These are phyloP conservation scores for Nitzschia palea DNA, from an alignment of 108 stramenopile genomes.

Conservation along the genomic window DNA sequence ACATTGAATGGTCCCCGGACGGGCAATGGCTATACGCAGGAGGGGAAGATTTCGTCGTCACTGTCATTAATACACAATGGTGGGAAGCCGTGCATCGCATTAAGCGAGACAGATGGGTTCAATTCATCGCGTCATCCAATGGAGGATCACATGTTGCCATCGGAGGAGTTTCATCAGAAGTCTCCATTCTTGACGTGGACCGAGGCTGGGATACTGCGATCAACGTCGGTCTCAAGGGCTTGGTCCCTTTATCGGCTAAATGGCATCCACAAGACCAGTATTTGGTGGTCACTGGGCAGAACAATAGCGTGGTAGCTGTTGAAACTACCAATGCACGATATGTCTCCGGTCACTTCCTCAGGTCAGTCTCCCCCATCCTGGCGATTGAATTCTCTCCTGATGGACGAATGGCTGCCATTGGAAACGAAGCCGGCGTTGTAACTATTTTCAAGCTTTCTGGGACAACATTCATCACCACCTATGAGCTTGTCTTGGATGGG, in stretches of 20 bases:
- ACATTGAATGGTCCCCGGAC: slow-evolving; percentile 66
- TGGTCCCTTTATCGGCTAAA: slow-evolving; percentile 57
- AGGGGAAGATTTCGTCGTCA: slow-evolving; percentile 70
- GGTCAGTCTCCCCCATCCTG: slow-evolving; percentile 53
- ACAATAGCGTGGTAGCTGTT: slow-evolving; percentile 56
- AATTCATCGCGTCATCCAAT: slow-evolving; percentile 56
- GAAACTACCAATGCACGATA: slow-evolving; percentile 64
- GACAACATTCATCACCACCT: slow-evolving; percentile 55
- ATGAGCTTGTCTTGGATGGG: slow-evolving; percentile 58
- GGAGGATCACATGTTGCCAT: slow-evolving; percentile 62
- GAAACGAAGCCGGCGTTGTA: slow-evolving; percentile 68
- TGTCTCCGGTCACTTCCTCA: slow-evolving; percentile 50
- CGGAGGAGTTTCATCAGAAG: slow-evolving; percentile 61
- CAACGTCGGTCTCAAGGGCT: slow-evolving; percentile 50
- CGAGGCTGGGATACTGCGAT: slow-evolving; percentile 58
- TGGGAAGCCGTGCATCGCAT: slow-evolving; percentile 55
- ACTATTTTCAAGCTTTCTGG: slow-evolving; percentile 50
- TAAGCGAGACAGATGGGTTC: slow-evolving; percentile 66
- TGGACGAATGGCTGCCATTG: slow-evolving; percentile 56
- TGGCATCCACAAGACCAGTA: slow-evolving; percentile 79
- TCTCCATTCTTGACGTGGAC: slow-evolving; percentile 57
- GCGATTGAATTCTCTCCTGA: slow-evolving; percentile 64
- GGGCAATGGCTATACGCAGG: slow-evolving; percentile 63
- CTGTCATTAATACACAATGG: slow-evolving; percentile 49
- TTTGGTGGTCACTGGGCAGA: slow-evolving; percentile 64